Percentiles rank a stretch among this genome's conserved stretches.
Evolutionary conservation across 768 basidiomycete genomes (phyloP).

Genomic region (Lactarius sp.): DNA sequence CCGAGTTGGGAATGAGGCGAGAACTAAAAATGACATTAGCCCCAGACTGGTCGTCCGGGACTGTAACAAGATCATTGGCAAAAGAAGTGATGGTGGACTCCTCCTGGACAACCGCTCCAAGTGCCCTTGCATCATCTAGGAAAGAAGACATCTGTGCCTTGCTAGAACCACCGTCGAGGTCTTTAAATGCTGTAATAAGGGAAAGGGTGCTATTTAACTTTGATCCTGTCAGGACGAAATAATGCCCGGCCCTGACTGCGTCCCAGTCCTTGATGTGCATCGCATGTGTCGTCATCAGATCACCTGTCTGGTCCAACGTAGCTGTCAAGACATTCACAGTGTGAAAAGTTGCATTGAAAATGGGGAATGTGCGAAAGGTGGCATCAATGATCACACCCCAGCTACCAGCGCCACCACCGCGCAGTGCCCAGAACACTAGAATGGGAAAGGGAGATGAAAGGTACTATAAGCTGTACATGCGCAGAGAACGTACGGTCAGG

Average conservation of each 20-base stretch:
- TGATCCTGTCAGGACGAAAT: constrained; percentile 31
- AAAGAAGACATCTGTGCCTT: constrained; percentile 18
- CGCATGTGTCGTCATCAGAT: constrained; percentile 32
- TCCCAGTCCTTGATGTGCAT: constrained; percentile 9
- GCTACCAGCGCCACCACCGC: too few relatives aligned
- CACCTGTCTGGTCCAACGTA: too few relatives aligned
- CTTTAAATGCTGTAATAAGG: constrained; percentile 27
- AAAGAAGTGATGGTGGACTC: constrained; percentile 6
- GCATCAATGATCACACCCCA: too few relatives aligned
- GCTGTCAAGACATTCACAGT: too few relatives aligned
- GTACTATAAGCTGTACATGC: too few relatives aligned
- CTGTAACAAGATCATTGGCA: constrained; percentile 13
- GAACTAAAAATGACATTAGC: constrained; percentile 18
- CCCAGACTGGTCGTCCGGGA: constrained; percentile 12
- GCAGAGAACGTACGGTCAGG: too few relatives aligned
- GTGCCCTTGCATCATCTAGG: constrained; percentile 12
- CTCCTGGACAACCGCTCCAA: constrained; percentile 23
- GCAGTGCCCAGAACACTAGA: too few relatives aligned
- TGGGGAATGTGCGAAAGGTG: too few relatives aligned
- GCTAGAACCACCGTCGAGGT: constrained; percentile 20
- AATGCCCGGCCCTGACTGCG: constrained; percentile 9
- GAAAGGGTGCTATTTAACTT: constrained; percentile 7
- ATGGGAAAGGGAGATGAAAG: too few relatives aligned
- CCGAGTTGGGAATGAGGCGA: constrained; percentile 19
- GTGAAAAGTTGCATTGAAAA: too few relatives aligned